Percentiles rank a stretch among this genome's conserved stretches.
phyloP scores from a whole-genome alignment of 2,329 filamentous ascomycete species.

The Sporothrix curviconia region DNA sequence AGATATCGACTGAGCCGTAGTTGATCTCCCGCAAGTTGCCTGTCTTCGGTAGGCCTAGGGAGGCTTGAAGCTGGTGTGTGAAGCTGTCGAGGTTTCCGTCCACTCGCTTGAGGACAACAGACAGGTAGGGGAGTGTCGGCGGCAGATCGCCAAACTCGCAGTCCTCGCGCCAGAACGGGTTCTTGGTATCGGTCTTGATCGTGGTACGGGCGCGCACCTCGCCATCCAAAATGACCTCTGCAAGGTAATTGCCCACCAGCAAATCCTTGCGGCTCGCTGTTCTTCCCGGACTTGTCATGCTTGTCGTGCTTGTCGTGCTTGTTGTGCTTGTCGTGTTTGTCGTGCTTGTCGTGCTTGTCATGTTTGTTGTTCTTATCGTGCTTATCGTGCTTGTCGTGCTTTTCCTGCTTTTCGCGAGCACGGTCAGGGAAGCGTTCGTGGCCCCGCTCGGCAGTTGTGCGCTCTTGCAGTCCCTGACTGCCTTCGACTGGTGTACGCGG shows the following conservation, averaged over 20 bases:
- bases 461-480: conserved; percentile 22
- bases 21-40: conserved; percentile 43
- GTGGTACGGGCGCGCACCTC: conserved; percentile 72
- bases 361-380: too few species aligned
- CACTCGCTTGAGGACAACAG: conserved; percentile 63
- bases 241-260: conserved; percentile 62
- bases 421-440: too few species aligned
- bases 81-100: conserved; percentile 44
- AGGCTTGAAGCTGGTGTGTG: conserved; percentile 38
- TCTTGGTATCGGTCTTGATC: conserved; percentile 62
- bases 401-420: background rate
- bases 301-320: too few species aligned
- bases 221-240: conserved; percentile 72
- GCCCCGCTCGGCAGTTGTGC: too few species aligned
- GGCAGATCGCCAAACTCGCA: conserved; percentile 72
- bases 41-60: conserved; percentile 36
- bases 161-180: conserved; percentile 77
- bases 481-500: conserved; percentile 21
- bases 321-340: too few species aligned
- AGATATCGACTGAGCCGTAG: conserved; percentile 72
- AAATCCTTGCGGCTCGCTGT: conserved; percentile 36
- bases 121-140: conserved; percentile 59
- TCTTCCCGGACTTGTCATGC: conserved; percentile 22
- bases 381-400: too few species aligned
- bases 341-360: too few species aligned